A percentile compares a stretch with the other conserved stretches of the same genome.
Conservation (phyloP, 495 filamentous ascomycete species). For the Penicillium salamii region DNA sequence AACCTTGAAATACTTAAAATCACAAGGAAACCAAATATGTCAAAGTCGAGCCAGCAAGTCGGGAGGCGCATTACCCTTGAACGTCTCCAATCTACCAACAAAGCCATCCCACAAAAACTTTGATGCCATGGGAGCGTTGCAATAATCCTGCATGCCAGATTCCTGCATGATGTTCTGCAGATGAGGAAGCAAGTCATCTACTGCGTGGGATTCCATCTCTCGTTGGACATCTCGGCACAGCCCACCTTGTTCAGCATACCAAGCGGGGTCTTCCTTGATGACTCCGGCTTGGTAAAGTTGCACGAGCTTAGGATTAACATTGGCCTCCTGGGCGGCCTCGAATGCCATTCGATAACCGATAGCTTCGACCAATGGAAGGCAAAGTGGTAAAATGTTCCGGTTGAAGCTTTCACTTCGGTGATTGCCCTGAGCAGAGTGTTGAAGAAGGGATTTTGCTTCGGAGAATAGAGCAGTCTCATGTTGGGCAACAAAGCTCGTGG, state of each 20-base stretch:
- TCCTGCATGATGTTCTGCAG: constrained; percentile 10
- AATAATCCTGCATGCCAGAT: constrained; percentile 10
- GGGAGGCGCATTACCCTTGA: neutral
- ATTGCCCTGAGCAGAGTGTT: constrained; percentile 1
- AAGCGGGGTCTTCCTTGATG: constrained; percentile 27
- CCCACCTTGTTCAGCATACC: constrained; percentile 25
- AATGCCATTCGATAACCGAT: constrained; percentile 34
- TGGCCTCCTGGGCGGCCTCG: constrained; percentile 14
- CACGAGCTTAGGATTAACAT: constrained; percentile 18
- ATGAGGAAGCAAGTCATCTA: constrained; percentile 16
- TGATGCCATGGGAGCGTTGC: constrained; percentile 19
- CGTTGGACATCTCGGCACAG: constrained; percentile 8
- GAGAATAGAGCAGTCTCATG: constrained; percentile 31
- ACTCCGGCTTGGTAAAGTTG: constrained; percentile 26
- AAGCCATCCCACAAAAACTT: neutral
- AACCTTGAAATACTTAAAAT: too few species aligned
- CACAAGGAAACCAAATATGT: too few species aligned
- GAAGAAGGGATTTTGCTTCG: constrained; percentile 18
- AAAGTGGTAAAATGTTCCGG: constrained; percentile 28
- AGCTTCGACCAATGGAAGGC: constrained; percentile 25
- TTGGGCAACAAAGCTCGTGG: constrained; percentile 20
- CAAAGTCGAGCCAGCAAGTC: neutral
- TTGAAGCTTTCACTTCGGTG: constrained; percentile 30
- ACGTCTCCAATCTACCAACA: neutral
- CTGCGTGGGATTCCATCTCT: constrained; percentile 18